A percentile compares a stretch with the other conserved stretches of the same genome.
Evolutionary conservation across 768 basidiomycete species (phyloP).

Genomic region (Tulasnella sp.): DNA sequence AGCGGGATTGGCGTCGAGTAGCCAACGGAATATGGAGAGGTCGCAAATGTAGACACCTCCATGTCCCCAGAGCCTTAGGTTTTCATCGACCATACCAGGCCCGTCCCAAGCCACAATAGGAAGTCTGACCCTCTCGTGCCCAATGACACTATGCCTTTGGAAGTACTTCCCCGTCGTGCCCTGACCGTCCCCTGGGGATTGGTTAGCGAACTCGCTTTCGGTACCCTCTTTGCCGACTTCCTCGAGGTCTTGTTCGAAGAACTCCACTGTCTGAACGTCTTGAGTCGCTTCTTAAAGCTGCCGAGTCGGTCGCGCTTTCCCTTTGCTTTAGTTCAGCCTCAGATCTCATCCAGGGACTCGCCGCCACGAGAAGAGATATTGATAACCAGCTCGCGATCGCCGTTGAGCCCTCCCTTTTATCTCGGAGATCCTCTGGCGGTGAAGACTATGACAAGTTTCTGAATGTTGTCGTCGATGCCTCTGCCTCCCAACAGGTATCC

Average conservation of each 20-base stretch:
- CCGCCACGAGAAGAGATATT: slow-evolving; percentile 21
- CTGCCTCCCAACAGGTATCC: slow-evolving; percentile 27
- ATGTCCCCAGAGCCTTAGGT: slow-evolving; percentile 19
- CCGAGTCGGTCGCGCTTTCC: not conserved
- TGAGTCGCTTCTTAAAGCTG: not conserved
- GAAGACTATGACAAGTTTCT: not conserved
- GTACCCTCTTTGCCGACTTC: too few relatives aligned
- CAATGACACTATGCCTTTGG: slow-evolving; percentile 25
- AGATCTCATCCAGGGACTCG: slow-evolving; percentile 19
- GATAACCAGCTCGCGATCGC: not conserved
- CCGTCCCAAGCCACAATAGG: slow-evolving; percentile 20
- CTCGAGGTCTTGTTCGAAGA: not conserved
- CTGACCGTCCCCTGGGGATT: too few relatives aligned
- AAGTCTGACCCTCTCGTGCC: slow-evolving; percentile 28
- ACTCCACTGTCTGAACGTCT: slow-evolving; percentile 13
- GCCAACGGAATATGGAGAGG: slow-evolving; percentile 28
- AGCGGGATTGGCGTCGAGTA: slow-evolving; percentile 28
- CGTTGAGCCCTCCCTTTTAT: not conserved
- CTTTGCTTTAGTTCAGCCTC: slow-evolving; percentile 22
- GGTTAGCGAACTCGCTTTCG: too few relatives aligned
- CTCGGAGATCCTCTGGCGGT: not conserved
- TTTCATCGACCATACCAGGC: not conserved
- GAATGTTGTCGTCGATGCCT: not conserved
- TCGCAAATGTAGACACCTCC: slow-evolving; percentile 28
- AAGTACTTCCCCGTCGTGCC: too few relatives aligned